Conservation (phyloP, 768 basidiomycete species). For the Podaxis pistillaris region DNA sequence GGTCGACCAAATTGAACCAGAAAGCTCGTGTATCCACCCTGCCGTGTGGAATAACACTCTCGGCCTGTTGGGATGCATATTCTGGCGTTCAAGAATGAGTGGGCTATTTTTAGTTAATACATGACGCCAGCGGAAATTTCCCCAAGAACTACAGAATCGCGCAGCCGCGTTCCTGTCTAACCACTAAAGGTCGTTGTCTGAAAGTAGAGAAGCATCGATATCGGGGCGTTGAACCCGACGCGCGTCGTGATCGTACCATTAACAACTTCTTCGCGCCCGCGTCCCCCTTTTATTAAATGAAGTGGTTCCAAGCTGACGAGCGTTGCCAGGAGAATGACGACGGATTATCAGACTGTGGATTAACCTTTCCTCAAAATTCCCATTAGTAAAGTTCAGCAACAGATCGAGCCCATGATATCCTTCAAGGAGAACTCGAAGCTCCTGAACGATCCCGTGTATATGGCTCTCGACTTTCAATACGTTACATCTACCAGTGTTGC, state of each 20-base stretch:
- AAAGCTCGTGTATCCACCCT: no score
- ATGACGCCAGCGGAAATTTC: not conserved
- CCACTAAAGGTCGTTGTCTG: not conserved
- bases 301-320: not conserved
- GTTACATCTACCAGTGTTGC: not conserved
- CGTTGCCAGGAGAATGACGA: not conserved
- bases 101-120: not conserved
- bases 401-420: not conserved
- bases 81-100: not conserved
- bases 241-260: not conserved
- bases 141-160: conserved; percentile 4
- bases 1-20: no score
- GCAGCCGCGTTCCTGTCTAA: not conserved
- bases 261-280: not conserved
- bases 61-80: no score
- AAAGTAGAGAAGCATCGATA: not conserved
- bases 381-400: not conserved
- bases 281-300: conserved; percentile 5
- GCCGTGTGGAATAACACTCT: not conserved
- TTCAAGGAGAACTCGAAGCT: not conserved
- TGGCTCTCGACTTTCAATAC: not conserved
- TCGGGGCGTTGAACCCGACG: not conserved
- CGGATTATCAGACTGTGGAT: not conserved
- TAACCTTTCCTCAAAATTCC: not conserved
- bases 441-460: not conserved